Percentiles rank a stretch among this genome's conserved stretches.
phyloP scores from a whole-genome alignment of 306 rosid genomes.

The Morella rubra region DNA sequence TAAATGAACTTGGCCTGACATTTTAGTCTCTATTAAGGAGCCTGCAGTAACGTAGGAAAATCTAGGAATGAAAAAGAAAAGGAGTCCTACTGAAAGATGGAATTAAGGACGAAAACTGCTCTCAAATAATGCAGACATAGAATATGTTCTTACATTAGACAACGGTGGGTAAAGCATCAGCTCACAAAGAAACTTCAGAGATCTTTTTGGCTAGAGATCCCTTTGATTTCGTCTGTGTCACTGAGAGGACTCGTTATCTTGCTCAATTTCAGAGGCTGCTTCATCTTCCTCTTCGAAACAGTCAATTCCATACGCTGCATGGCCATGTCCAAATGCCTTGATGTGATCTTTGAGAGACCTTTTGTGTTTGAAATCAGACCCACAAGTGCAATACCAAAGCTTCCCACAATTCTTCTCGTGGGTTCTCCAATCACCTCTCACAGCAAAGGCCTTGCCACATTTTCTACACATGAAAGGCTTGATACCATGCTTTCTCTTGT shows the following conservation, averaged over 20 bases:
- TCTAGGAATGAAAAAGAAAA: background rate
- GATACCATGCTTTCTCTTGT: constrained; percentile 90
- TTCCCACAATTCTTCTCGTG: constrained; percentile 97
- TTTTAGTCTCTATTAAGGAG: background rate
- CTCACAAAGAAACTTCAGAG: constrained; percentile 13
- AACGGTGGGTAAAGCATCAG: background rate
- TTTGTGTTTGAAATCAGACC: constrained; percentile 91
- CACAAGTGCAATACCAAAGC: constrained; percentile 94
- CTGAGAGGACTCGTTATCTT: constrained; percentile 43
- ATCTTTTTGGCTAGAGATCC: constrained; percentile 12
- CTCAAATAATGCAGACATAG: background rate
- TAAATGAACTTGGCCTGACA: background rate
- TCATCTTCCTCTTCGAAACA: constrained; percentile 69
- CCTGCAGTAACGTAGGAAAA: background rate
- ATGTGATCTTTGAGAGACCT: constrained; percentile 89
- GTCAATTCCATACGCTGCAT: constrained; percentile 65
- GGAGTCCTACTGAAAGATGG: background rate
- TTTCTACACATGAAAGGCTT: constrained; percentile 86
- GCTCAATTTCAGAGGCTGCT: constrained; percentile 65
- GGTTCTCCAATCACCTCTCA: constrained; percentile 95
- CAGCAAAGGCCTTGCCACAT: constrained; percentile 92
- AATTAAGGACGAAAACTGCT: background rate
- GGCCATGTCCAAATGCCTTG: constrained; percentile 85
- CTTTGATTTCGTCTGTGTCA: constrained; percentile 15
- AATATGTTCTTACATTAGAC: constrained; percentile 1